Evolutionary conservation across 2,329 filamentous ascomycete species (phyloP), one percentile per base, ranked within the genome.

Genomic region (Dryadomyces quercivorus): DNA sequence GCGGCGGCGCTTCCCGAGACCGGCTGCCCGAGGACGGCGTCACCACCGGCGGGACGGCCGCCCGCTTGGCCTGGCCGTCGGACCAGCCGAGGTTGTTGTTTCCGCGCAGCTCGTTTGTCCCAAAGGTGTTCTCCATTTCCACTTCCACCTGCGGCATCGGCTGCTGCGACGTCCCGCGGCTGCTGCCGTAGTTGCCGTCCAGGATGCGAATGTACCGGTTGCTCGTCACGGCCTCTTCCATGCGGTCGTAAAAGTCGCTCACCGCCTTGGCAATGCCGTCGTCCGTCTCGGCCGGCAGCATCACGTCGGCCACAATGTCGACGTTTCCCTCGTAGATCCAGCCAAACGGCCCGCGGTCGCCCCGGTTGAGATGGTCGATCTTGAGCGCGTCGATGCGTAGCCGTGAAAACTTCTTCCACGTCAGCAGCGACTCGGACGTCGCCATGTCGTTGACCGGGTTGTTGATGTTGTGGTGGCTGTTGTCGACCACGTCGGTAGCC

Each of bases 241-340:
- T 81, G 58, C 89, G 87, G 67, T 97, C 92, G 69, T 97, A 97
- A 63, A 98, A 91, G 65, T 96, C 91, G n/a, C 86, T 85, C 79
- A 98, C 87, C 48, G 96, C 90, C 67, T 96, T 96, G 22, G 85
- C 86, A 55, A 98, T 84, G 59, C 91, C 88, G 58, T 92, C 90
- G 56, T 95, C 88, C 44, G 82, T 81, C 54, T 97, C 93, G 36
- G 83, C 82, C 0, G 93, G 93, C 58, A 98, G 88, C 82, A 95
- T 92, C 60, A 98, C 84, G 63, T 98, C 93, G 7, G 93, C 87
- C 15, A 97, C 84, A 58, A 98, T 95, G 65, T 98, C 93, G 44
- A 98, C 90, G 59, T 93, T 95, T 38, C 93, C 93, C 69, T 97
- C 89, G 61, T 94, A 87, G 53, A 98, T 98, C 93, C 93, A 98